Percentiles rank a stretch among this genome's conserved stretches.
Conservation (phyloP, 2,329 filamentous ascomycete genomes). For the Sporothrix inflata region DNA sequence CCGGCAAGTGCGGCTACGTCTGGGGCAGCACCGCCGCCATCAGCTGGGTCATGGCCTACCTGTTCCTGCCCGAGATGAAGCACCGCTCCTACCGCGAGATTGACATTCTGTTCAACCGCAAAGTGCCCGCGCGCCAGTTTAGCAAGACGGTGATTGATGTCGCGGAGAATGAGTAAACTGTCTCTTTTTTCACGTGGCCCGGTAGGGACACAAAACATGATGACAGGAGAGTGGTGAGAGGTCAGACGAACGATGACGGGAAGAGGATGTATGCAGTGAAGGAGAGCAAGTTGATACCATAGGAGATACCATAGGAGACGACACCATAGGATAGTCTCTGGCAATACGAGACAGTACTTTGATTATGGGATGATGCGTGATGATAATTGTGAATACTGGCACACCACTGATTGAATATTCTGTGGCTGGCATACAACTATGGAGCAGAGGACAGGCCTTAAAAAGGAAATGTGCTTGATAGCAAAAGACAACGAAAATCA, state of each 20-base stretch:
- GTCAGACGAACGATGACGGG: not conserved
- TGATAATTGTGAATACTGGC: too few species aligned
- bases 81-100: constrained; percentile 62
- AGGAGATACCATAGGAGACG: not conserved
- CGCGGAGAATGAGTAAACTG: constrained; percentile 62
- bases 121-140: constrained; percentile 58
- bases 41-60: constrained; percentile 55
- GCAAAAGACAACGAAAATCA: too few species aligned
- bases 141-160: constrained; percentile 60
- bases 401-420: not conserved
- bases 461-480: too few species aligned
- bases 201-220: too few species aligned
- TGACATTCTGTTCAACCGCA: constrained; percentile 61
- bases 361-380: too few species aligned
- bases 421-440: not conserved
- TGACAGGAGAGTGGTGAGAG: too few species aligned
- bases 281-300: not conserved
- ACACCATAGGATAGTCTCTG: not conserved
- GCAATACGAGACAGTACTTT: not conserved
- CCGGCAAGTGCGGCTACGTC: constrained; percentile 61
- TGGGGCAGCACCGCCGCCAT: constrained; percentile 61
- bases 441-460: not conserved
- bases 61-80: constrained; percentile 61
- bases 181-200: too few species aligned
- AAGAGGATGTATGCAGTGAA: not conserved